Evolutionary conservation across 2,329 filamentous ascomycete genomes (phyloP).

Genomic region (Fusarium paranaense): DNA sequence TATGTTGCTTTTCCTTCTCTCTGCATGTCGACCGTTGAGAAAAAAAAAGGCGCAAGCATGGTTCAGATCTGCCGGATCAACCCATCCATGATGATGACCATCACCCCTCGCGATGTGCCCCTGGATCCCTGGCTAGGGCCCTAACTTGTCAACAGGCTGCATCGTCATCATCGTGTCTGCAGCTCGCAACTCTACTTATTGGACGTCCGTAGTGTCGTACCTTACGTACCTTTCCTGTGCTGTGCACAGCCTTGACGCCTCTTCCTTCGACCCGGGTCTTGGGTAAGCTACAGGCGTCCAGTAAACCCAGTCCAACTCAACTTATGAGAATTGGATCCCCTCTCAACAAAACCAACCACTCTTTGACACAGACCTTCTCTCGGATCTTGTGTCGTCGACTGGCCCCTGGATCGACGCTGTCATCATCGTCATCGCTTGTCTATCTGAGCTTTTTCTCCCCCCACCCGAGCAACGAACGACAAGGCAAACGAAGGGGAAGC

Average conservation of each 20-base stretch:
- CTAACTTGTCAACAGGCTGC: neutral
- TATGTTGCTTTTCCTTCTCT: neutral
- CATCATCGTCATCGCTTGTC: conserved; percentile 35
- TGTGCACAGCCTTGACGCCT: conserved; percentile 18
- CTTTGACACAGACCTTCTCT: neutral
- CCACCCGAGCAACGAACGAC: conserved; percentile 31
- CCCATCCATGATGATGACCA: neutral
- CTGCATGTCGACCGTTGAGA: conserved; percentile 5
- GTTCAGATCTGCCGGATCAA: neutral
- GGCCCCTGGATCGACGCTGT: conserved; percentile 32
- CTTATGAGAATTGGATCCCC: neutral
- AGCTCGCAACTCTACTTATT: conserved; percentile 10
- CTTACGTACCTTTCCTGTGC: neutral
- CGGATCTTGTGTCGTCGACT: conserved; percentile 1
- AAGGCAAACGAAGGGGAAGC: neutral
- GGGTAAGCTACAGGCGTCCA: conserved; percentile 1
- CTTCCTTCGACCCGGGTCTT: conserved; percentile 21
- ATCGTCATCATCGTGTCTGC: conserved; percentile 22
- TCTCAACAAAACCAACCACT: neutral
- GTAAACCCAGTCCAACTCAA: neutral
- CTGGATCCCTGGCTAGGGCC: neutral
- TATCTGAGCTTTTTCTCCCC: conserved; percentile 17
- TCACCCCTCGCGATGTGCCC: neutral
- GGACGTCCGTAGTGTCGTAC: neutral
- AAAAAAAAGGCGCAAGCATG: neutral